Evolutionary conservation across 495 filamentous ascomycete species (phyloP).

Genomic region (Penicillium dipodomyicola): DNA sequence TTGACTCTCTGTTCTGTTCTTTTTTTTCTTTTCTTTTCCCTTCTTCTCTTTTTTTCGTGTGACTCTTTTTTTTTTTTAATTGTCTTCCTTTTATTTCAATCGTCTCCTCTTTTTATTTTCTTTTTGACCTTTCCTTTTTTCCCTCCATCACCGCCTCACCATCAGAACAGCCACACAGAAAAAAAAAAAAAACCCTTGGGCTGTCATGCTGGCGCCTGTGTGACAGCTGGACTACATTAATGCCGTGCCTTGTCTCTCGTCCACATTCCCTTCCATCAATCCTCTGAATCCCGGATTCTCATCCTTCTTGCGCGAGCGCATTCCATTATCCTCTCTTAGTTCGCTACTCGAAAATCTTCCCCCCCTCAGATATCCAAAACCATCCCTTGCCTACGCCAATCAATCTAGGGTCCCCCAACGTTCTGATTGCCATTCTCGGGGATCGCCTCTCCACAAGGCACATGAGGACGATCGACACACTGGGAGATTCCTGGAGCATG

Average conservation of each 20-base stretch:
- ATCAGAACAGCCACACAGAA: conserved; percentile 11
- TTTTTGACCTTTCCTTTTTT: conserved; percentile 18
- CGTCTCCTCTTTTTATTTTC: conserved; percentile 9
- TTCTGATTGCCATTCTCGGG: conserved; percentile 29
- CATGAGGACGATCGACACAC: conserved; percentile 46
- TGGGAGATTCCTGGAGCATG: conserved; percentile 51
- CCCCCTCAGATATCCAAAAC: conserved; percentile 11
- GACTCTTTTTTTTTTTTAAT: neutral
- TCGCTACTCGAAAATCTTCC: conserved; percentile 16
- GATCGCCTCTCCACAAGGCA: conserved; percentile 37
- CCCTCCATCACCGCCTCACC: conserved; percentile 16
- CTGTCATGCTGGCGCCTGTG: conserved; percentile 47
- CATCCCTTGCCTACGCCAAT: conserved; percentile 41
- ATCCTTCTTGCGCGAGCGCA: conserved; percentile 39
- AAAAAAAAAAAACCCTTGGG: conserved; percentile 24
- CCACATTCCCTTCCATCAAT: conserved; percentile 42
- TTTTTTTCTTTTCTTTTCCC: conserved; percentile 12
- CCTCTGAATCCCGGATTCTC: conserved; percentile 37
- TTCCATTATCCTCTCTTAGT: conserved; percentile 33
- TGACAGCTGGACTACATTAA: conserved; percentile 46
- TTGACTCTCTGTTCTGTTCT: conserved; percentile 10
- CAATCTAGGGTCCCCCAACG: conserved; percentile 34
- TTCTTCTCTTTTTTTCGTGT: conserved; percentile 8
- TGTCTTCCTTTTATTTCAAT: neutral
- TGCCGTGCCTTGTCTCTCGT: conserved; percentile 44